Conservation (phyloP, 345 rosid genomes). For the Odontarrhena argentea region DNA sequence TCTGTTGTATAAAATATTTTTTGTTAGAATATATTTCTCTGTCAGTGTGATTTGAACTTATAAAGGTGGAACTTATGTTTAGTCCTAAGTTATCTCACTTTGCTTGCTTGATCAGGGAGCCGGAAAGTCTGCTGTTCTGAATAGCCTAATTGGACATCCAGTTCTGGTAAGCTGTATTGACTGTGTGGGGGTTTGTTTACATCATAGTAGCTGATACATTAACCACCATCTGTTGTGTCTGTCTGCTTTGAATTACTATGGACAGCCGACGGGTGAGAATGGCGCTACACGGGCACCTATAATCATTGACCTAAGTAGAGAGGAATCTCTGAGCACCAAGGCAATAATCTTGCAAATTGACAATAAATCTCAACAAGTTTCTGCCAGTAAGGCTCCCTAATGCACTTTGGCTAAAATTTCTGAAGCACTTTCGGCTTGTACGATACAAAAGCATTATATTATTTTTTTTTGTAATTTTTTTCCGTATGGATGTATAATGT, state of each 20-base stretch:
- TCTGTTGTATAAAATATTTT: not conserved
- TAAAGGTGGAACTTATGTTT: not conserved
- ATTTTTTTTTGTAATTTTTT: slow-evolving; percentile 4
- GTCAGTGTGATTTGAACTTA: not conserved
- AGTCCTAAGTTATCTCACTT: slow-evolving; percentile 12
- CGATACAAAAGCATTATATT: slow-evolving; percentile 1
- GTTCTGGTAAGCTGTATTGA: slow-evolving; percentile 65
- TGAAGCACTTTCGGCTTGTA: slow-evolving; percentile 13
- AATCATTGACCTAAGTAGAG: slow-evolving; percentile 70
- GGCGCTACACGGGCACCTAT: slow-evolving; percentile 97
- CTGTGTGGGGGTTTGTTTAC: not conserved
- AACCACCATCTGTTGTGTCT: slow-evolving; percentile 9
- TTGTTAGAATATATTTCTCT: slow-evolving; percentile 4
- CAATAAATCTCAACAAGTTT: slow-evolving; percentile 80
- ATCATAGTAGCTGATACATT: slow-evolving; percentile 11
- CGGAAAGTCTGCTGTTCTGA: slow-evolving; percentile 93
- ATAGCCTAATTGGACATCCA: slow-evolving; percentile 91
- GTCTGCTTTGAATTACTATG: slow-evolving; percentile 20
- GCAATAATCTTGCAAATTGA: slow-evolving; percentile 87
- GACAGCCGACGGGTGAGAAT: slow-evolving; percentile 94
- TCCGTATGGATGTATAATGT: slow-evolving; percentile 21
- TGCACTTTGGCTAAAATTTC: slow-evolving; percentile 11
- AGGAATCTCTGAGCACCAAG: slow-evolving; percentile 75
- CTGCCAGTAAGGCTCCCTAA: slow-evolving; percentile 69
- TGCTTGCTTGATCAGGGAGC: slow-evolving; percentile 61